These are phyloP conservation scores for Pleurostoma richardsiae DNA, from an alignment of 2,329 filamentous ascomycete species.

Conservation along the genomic window DNA sequence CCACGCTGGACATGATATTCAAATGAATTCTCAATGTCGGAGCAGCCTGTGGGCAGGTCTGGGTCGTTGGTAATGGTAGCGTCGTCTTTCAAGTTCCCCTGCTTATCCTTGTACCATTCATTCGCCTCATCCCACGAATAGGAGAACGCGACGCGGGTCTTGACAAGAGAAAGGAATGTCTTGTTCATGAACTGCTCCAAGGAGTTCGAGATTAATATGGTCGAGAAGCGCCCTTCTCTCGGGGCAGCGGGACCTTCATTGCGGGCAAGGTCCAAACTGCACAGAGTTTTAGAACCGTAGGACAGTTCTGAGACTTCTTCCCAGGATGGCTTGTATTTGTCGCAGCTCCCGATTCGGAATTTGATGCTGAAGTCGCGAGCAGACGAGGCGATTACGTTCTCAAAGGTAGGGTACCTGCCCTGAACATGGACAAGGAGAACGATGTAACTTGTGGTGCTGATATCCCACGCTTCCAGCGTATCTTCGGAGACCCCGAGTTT, in stretches of 20 bases:
- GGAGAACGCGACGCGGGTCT: slow-evolving; percentile 44
- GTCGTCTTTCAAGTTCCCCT: not conserved
- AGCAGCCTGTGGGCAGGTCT: no score
- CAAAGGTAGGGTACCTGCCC: slow-evolving; percentile 54
- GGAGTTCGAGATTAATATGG: slow-evolving; percentile 67
- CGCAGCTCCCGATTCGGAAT: slow-evolving; percentile 66
- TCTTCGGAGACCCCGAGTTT: slow-evolving; percentile 72
- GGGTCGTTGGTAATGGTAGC: not conserved
- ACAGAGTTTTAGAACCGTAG: slow-evolving; percentile 2
- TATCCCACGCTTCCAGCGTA: slow-evolving; percentile 71
- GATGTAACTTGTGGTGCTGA: slow-evolving; percentile 63
- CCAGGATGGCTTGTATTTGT: slow-evolving; percentile 65
- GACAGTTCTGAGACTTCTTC: slow-evolving; percentile 30
- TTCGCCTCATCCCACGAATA: slow-evolving; percentile 68
- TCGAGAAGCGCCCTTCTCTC: slow-evolving; percentile 31
- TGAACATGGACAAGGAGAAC: slow-evolving; percentile 66
- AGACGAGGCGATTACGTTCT: slow-evolving; percentile 42
- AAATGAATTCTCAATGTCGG: not conserved
- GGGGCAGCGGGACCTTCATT: not conserved
- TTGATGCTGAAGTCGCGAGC: slow-evolving; percentile 31
- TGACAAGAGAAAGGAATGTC: slow-evolving; percentile 58
- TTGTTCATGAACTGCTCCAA: slow-evolving; percentile 64
- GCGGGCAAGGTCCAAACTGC: not conserved
- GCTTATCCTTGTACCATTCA: slow-evolving; percentile 13
- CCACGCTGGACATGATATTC: not conserved